Conservation (phyloP, 345 rosid genomes). For the Xanthoceras sorbifolium region DNA sequence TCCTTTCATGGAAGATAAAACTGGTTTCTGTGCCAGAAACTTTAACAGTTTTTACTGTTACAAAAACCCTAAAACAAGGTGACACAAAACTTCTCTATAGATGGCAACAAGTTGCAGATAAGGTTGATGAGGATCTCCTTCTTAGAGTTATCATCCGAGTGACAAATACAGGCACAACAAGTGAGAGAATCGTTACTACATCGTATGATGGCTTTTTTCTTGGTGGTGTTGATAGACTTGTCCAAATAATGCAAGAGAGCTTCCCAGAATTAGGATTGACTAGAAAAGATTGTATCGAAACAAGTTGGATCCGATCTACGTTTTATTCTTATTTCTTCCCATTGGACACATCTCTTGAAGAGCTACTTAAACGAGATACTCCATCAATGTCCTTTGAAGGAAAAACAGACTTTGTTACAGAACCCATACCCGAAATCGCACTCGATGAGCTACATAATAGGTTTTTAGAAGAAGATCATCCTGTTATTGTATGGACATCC, state of each 20-base stretch:
- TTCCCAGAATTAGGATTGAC: conserved; percentile 64
- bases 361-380: conserved; percentile 54
- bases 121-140: conserved; percentile 29
- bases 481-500: conserved; percentile 64
- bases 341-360: conserved; percentile 36
- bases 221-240: conserved; percentile 36
- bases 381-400: conserved; percentile 49
- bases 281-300: conserved; percentile 45
- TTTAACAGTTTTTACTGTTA: neutral
- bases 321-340: conserved; percentile 53
- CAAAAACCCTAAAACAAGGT: neutral
- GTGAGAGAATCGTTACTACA: conserved; percentile 34
- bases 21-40: neutral
- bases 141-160: conserved; percentile 12
- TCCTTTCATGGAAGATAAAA: conserved; percentile 1
- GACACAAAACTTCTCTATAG: neutral
- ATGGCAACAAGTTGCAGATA: conserved; percentile 2
- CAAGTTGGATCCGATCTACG: conserved; percentile 60
- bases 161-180: conserved; percentile 15
- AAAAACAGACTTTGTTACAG: conserved; percentile 55
- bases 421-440: conserved; percentile 31
- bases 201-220: conserved; percentile 39
- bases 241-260: conserved; percentile 41
- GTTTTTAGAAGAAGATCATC: conserved; percentile 47
- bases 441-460: conserved; percentile 52